These are phyloP conservation scores for Magnusiomyces suaveolens DNA, from an alignment of 1,139 yeast genomes.

Conservation along the genomic window DNA sequence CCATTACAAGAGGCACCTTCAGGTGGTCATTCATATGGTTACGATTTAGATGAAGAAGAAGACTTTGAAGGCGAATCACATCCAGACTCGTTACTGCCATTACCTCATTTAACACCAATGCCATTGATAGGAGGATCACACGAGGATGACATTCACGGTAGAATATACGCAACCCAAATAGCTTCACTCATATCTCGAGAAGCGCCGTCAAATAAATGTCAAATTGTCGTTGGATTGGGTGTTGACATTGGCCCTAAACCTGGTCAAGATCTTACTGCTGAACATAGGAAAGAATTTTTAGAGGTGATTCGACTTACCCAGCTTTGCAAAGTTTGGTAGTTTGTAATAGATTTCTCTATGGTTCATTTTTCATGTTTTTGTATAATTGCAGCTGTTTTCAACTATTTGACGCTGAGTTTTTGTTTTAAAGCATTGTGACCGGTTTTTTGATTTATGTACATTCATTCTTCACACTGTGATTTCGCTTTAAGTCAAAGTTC, in stretches of 20 bases:
- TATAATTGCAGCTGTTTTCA: slow-evolving; percentile 74
- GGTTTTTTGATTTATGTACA: slow-evolving; percentile 62
- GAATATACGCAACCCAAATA: slow-evolving; percentile 31
- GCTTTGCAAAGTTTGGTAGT: slow-evolving; percentile 29
- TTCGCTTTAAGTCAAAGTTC: slow-evolving; percentile 44
- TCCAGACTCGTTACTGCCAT: slow-evolving; percentile 24
- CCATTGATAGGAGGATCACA: slow-evolving; percentile 29
- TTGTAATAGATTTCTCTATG: background rate
- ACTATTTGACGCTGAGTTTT: slow-evolving; percentile 64
- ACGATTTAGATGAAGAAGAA: slow-evolving; percentile 8
- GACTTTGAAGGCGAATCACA: slow-evolving; percentile 14
- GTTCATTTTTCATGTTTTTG: slow-evolving; percentile 42
- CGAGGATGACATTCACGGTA: slow-evolving; percentile 19
- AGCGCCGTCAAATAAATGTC: slow-evolving; percentile 30
- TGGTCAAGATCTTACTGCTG: slow-evolving; percentile 19
- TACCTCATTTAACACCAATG: slow-evolving; percentile 31
- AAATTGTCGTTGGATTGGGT: slow-evolving; percentile 32
- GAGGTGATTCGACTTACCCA: slow-evolving; percentile 29
- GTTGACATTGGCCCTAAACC: slow-evolving; percentile 27
- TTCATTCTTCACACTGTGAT: slow-evolving; percentile 46
- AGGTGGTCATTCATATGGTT: slow-evolving; percentile 7
- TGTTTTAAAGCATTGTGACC: slow-evolving; percentile 47
- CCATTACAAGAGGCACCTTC: slow-evolving; percentile 22
- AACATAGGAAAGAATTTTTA: slow-evolving; percentile 28
- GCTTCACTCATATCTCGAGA: slow-evolving; percentile 32